Evolutionary conservation across 768 basidiomycete species (phyloP).

Genomic region (Lentinula raphanica): DNA sequence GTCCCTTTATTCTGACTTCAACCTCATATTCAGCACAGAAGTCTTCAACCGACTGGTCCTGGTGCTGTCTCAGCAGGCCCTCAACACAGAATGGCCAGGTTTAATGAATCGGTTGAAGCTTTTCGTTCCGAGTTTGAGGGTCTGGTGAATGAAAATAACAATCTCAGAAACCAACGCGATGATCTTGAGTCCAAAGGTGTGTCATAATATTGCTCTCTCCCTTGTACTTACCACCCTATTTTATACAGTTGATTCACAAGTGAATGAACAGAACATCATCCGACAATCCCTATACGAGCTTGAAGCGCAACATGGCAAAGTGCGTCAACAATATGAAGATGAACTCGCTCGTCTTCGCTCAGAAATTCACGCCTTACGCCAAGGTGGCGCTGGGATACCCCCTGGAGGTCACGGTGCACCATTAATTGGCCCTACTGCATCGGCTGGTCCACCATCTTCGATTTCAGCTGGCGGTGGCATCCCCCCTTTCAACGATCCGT

Average conservation of each 20-base stretch:
- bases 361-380: slow-evolving; percentile 55
- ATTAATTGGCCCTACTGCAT: slow-evolving; percentile 11
- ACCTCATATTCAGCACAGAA: slow-evolving; percentile 37
- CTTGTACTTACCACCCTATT: slow-evolving; percentile 4
- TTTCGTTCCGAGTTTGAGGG: slow-evolving; percentile 83
- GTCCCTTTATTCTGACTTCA: not conserved
- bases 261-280: slow-evolving; percentile 87
- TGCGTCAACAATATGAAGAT: slow-evolving; percentile 82
- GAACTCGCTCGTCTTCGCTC: slow-evolving; percentile 69
- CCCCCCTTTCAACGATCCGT: slow-evolving; percentile 16
- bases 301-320: slow-evolving; percentile 82
- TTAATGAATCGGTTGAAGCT: slow-evolving; percentile 76
- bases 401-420: slow-evolving; percentile 28
- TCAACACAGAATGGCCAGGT: slow-evolving; percentile 35
- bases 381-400: slow-evolving; percentile 24
- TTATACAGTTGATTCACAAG: slow-evolving; percentile 64
- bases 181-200: slow-evolving; percentile 87
- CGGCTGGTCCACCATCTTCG: slow-evolving; percentile 19
- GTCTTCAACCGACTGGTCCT: slow-evolving; percentile 48
- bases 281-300: slow-evolving; percentile 89
- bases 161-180: slow-evolving; percentile 73
- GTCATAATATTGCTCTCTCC: slow-evolving; percentile 22
- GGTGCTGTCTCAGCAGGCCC: slow-evolving; percentile 36
- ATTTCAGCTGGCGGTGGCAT: slow-evolving; percentile 21
- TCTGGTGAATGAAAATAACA: slow-evolving; percentile 60